Base-by-base conservation (phyloP, 352 stramenopile species). In the Plasmopara viticola region DNA sequence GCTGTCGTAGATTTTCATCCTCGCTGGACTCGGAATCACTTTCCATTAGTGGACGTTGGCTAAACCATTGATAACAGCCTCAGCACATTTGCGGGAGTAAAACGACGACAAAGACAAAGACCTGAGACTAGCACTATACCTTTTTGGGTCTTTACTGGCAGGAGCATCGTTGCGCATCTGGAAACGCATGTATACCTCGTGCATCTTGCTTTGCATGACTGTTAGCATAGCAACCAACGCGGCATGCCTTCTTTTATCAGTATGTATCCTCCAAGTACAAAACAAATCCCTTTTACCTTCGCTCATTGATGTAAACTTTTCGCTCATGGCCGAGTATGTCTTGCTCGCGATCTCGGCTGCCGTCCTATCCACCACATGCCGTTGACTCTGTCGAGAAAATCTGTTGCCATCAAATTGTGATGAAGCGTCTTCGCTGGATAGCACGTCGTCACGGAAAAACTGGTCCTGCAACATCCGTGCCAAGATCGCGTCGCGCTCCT, bases 381-480 rank as follows among this genome's bases (percentile, higher is more conserved):
- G 33, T 48, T 47, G 62, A 37, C 37, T 58, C 17, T 50, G 61
- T 37, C 47, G 44, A 18, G 43, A 45, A 13, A 46, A 41, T 54
- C 56, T 54, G n/a, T 70, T 57, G n/a, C 70, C 48, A 17, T 75
- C 53, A 45, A 93, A 90, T 50, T 93, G 79, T 33, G 62, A 66
- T n/a, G 71, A 78, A 47, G 90, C 85, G 53, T 93, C 82, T 18
- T 87, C 62, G 37, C 73, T 84, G 12, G 63, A 71, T 15, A 90
- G 53, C 30, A 94, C 57, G 20, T 94, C 66, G 45, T 90, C 59
- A 12, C 80, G 78, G 55, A 92, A 90, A 53, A 90, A 81, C 61
- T 91, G 78, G 46, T 90, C 82, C 56, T 94, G 83, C 41, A 94
- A 44, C 83, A 91, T 94, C 15, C 74, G 73, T 7, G 83, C 83